A percentile compares a stretch with the other conserved stretches of the same genome.
Conservation (phyloP, 2,329 filamentous ascomycete species). For the Corynespora cassiicola region DNA sequence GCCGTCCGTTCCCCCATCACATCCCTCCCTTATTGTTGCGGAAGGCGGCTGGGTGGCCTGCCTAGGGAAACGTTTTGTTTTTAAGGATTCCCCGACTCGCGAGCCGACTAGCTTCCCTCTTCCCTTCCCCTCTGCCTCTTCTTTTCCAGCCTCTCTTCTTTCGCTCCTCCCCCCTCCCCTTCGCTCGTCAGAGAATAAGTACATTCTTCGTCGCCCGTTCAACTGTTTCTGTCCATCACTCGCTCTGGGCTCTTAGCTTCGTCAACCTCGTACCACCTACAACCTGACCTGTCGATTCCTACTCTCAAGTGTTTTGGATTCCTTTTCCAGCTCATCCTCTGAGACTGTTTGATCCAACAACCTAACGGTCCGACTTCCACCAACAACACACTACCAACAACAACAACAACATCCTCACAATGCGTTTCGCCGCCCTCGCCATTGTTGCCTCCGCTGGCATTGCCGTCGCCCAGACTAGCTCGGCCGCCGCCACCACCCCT, state of each 20-base stretch:
- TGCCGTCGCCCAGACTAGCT: conserved; percentile 47
- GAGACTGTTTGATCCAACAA: conserved; percentile 4
- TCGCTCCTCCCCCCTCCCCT: not conserved
- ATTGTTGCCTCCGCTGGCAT: conserved; percentile 42
- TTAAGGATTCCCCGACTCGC: conserved; percentile 7
- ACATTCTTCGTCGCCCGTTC: too few species aligned
- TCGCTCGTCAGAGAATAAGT: too few species aligned
- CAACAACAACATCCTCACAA: conserved; percentile 21
- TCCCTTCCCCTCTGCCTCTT: not conserved
- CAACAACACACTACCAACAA: not conserved
- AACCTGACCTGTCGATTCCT: not conserved
- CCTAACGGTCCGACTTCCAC: conserved; percentile 1
- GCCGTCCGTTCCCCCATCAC: too few species aligned
- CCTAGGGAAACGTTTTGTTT: not conserved
- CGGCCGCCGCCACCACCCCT: conserved; percentile 29
- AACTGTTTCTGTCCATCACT: conserved; percentile 11
- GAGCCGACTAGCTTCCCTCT: not conserved
- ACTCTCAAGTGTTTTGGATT: conserved; percentile 7
- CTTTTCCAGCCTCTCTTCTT: too few species aligned
- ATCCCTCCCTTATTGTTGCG: too few species aligned
- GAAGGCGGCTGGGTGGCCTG: not conserved
- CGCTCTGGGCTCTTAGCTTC: conserved; percentile 7
- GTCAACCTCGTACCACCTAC: not conserved
- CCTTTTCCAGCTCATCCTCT: conserved; percentile 1
- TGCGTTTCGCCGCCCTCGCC: conserved; percentile 39